Conservation (phyloP, 805 yeast species). For the Candida cerambycidarum region DNA sequence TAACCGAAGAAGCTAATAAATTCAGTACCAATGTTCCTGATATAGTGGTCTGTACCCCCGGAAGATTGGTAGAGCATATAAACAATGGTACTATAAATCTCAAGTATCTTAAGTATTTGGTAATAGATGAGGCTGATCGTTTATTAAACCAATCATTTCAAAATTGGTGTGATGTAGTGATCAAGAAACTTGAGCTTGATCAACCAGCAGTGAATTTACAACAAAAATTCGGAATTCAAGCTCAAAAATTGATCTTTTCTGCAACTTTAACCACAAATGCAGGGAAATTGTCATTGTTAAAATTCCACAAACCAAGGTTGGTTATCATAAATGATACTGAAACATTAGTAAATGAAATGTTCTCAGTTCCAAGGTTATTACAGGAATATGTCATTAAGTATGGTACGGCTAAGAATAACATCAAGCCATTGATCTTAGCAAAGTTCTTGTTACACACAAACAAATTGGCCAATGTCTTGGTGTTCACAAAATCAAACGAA, state of each 20-base stretch:
- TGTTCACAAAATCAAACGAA: conserved; percentile 81
- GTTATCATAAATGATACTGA: conserved; percentile 66
- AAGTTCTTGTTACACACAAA: conserved; percentile 44
- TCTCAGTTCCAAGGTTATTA: conserved; percentile 57
- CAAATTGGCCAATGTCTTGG: conserved; percentile 44
- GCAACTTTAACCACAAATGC: conserved; percentile 95
- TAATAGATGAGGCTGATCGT: conserved; percentile 82
- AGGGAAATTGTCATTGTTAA: conserved; percentile 73
- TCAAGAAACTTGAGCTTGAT: conserved; percentile 31
- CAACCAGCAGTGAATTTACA: conserved; percentile 21
- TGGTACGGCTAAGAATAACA: conserved; percentile 37
- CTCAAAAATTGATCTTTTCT: conserved; percentile 74
- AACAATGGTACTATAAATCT: conserved; percentile 44
- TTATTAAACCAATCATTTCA: conserved; percentile 86
- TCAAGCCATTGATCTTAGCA: conserved; percentile 74
- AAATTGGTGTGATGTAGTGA: conserved; percentile 76
- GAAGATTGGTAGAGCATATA: conserved; percentile 78
- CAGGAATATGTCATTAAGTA: conserved; percentile 44
- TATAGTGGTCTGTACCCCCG: conserved; percentile 71
- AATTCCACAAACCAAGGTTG: conserved; percentile 69
- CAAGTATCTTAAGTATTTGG: conserved; percentile 55
- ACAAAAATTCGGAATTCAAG: conserved; percentile 32
- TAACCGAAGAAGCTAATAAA: conserved; percentile 61
- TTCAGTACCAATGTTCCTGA: conserved; percentile 56
- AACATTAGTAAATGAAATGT: conserved; percentile 51